A percentile compares a stretch with the other conserved stretches of the same genome.
These are phyloP conservation scores for Leishmania tropica DNA, from an alignment of 208 protist species.

Conservation along the genomic window DNA sequence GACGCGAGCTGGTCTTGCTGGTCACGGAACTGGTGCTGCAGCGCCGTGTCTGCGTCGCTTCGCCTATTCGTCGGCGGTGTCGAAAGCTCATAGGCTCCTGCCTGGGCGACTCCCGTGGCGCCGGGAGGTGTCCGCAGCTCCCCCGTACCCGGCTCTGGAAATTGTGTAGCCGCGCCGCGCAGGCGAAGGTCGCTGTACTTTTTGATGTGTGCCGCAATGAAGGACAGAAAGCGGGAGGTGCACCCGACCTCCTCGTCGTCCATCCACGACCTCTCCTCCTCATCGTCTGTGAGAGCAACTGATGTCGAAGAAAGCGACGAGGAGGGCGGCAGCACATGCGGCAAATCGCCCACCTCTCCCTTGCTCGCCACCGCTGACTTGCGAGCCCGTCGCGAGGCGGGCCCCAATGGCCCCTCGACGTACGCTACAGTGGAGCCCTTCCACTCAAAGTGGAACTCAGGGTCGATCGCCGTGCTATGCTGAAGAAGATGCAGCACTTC, in stretches of 20 bases:
- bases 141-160: background rate
- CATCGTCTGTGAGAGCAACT: background rate
- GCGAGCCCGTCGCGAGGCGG: background rate
- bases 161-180: slow-evolving; percentile 2
- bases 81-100: background rate
- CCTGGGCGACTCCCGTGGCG: background rate
- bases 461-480: slow-evolving; percentile 6
- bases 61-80: background rate
- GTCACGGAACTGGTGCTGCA: background rate
- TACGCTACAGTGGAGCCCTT: background rate
- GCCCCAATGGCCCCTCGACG: background rate
- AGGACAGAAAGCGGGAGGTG: background rate
- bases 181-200: slow-evolving; percentile 6
- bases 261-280: background rate
- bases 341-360: background rate
- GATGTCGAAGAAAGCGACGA: slow-evolving; percentile 6
- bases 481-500: slow-evolving; percentile 32
- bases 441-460: slow-evolving; percentile 17
- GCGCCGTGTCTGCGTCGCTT: background rate
- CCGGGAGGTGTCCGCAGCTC: background rate
- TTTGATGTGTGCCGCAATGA: slow-evolving; percentile 20
- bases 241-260: background rate
- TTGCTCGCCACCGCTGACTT: too few species aligned
- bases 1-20: slow-evolving; percentile 19
- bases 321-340: slow-evolving; percentile 1